Base-by-base conservation (phyloP, 2,329 filamentous ascomycete species). In the Ophiostoma montium region DNA sequence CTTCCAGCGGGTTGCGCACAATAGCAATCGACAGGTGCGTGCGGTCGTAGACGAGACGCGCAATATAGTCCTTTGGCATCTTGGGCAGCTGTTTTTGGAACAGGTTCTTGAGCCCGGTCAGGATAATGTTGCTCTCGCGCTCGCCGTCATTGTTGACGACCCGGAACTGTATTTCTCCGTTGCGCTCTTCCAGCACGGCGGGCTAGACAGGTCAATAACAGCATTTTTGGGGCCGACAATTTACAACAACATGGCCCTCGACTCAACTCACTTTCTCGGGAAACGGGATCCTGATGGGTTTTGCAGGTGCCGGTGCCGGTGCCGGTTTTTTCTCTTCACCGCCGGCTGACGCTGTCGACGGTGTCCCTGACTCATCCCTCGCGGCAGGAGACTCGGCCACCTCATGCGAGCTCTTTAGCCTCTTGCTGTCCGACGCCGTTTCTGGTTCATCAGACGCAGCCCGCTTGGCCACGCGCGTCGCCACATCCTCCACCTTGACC, bases 51-150 rank as follows among this genome's bases (percentile, higher is more conserved):
- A 98, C 92, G 7, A 98, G 78, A 36, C 92, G 85, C 3, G 92
- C 92, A 57, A 98, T 96, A 63, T 98, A 98, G 62, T 96, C 92
- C 65, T 96, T 95, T 12, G 92, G 92, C 92, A 98, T 98, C 67
- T 96, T 96, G 0, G 92, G 92, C 6, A 98, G 73, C 62, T 98
- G 92, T 60, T 96, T 96, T 64, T 98, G 92, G 60, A 98, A 96
- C 56, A 98, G 94, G 61, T 89, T 95, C 63, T 96, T 98, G 49
- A 98, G 72, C 11, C 92, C 92, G 0, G 90, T 95, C 51, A 98
- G 73, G 58, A 98, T 94, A 61, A 96, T 94, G 56, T 88, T 82
- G 61, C 86, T 94, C 60, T 95, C 87, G 55, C 84, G 78, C 36
- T 82, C 75, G 58, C 85, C 84, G 61, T 98, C 92, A 62, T 98